phyloP scores from a whole-genome alignment of 1,139 yeast species.

The Hemisphaericaspora xylofermentans region DNA sequence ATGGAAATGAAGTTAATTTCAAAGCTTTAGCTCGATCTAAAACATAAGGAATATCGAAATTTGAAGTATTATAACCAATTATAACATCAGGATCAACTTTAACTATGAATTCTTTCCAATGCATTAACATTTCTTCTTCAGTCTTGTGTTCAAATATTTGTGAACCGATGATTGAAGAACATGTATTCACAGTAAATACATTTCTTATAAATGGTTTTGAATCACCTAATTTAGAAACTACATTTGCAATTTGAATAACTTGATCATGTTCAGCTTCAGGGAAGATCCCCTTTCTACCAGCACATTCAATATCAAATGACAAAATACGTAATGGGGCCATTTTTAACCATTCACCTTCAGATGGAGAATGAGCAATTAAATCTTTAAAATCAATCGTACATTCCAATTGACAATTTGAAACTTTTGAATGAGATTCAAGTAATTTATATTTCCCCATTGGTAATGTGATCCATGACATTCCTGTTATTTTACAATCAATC shows the following conservation, averaged over 20 bases:
- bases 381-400: constrained; percentile 66
- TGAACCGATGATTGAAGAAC: constrained; percentile 92
- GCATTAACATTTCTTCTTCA: constrained; percentile 79
- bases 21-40: constrained; percentile 83
- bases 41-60: constrained; percentile 92
- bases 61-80: constrained; percentile 92
- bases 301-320: constrained; percentile 97
- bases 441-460: constrained; percentile 70
- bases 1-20: constrained; percentile 70
- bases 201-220: constrained; percentile 84
- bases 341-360: constrained; percentile 93
- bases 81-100: constrained; percentile 93
- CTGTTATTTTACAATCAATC: constrained; percentile 90
- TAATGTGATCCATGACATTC: constrained; percentile 96
- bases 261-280: constrained; percentile 95
- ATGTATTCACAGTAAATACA: constrained; percentile 89
- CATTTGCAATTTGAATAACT: constrained; percentile 95
- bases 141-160: constrained; percentile 74
- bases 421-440: constrained; percentile 33
- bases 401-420: constrained; percentile 86
- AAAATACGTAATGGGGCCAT: constrained; percentile 92
- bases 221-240: constrained; percentile 81
- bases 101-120: constrained; percentile 83
- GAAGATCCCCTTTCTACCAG: constrained; percentile 94
- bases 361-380: constrained; percentile 71